A percentile compares a stretch with the other conserved stretches of the same genome.
phyloP scores from a whole-genome alignment of 768 basidiomycete species.

The Phaffia tasmanica region DNA sequence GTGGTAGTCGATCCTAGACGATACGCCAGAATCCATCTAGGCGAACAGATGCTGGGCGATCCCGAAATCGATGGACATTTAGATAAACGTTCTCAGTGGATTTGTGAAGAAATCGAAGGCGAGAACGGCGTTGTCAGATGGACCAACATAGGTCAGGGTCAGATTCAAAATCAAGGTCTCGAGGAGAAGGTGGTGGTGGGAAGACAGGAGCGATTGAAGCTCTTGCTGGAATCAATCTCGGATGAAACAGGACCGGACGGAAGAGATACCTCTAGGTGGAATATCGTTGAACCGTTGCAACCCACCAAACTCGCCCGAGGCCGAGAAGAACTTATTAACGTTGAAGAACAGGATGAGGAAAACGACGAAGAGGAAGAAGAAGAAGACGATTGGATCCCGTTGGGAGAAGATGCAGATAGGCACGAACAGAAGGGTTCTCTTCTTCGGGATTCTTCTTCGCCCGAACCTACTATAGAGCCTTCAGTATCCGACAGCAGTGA shows the following conservation, averaged over 20 bases:
- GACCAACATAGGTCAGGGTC: background rate
- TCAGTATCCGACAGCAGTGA: background rate
- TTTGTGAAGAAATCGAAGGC: conserved; percentile 21
- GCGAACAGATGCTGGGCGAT: conserved; percentile 10
- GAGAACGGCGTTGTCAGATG: conserved; percentile 10
- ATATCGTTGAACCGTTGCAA: background rate
- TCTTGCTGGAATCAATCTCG: background rate
- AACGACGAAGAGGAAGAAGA: background rate
- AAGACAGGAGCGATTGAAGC: background rate
- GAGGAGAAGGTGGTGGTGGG: conserved; percentile 6
- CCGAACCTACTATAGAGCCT: background rate
- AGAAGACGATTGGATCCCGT: conserved; percentile 19
- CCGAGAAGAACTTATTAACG: background rate
- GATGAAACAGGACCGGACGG: background rate
- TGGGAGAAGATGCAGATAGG: background rate
- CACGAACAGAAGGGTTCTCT: too few species aligned
- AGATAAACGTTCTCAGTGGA: background rate
- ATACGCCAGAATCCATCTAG: conserved; percentile 21
- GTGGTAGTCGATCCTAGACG: conserved; percentile 23
- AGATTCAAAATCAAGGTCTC: background rate
- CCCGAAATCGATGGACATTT: background rate
- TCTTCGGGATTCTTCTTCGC: conserved; percentile 4
- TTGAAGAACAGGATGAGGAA: conserved; percentile 4
- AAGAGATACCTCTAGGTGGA: background rate
- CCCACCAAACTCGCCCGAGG: background rate